A percentile compares a stretch with the other conserved stretches of the same genome.
These are phyloP conservation scores for Penicillium nordicum DNA, from an alignment of 2,329 filamentous ascomycete genomes.

Conservation along the genomic window DNA sequence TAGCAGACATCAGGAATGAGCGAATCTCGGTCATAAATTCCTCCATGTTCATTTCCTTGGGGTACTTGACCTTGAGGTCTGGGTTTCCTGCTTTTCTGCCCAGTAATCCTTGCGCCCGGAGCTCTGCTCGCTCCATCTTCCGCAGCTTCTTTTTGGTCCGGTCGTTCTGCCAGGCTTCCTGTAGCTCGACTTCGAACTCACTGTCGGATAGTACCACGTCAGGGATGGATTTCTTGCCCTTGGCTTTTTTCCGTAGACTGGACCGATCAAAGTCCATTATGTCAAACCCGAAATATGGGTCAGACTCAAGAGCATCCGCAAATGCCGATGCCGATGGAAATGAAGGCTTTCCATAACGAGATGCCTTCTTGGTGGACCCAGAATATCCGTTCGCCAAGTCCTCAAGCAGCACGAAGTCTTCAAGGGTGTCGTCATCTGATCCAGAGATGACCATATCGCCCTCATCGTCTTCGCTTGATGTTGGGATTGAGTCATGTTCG, in stretches of 20 bases:
- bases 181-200: slow-evolving; percentile 61
- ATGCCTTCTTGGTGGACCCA: slow-evolving; percentile 52
- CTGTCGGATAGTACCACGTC: slow-evolving; percentile 61
- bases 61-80: slow-evolving; percentile 68
- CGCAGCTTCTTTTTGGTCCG: slow-evolving; percentile 66
- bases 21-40: slow-evolving; percentile 71
- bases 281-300: slow-evolving; percentile 69
- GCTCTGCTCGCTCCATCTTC: slow-evolving; percentile 66
- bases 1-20: slow-evolving; percentile 62
- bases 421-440: slow-evolving; percentile 26
- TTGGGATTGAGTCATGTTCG: slow-evolving; percentile 3
- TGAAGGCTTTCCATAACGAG: slow-evolving; percentile 14
- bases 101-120: slow-evolving; percentile 64
- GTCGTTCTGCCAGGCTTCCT: slow-evolving; percentile 63
- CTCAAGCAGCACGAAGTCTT: slow-evolving; percentile 48
- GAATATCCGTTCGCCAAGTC: slow-evolving; percentile 23
- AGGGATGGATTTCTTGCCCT: slow-evolving; percentile 56
- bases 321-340: slow-evolving; percentile 57
- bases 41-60: slow-evolving; percentile 65
- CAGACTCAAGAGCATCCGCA: slow-evolving; percentile 57
- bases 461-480: slow-evolving; percentile 16
- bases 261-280: slow-evolving; percentile 78
- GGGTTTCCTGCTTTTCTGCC: slow-evolving; percentile 54
- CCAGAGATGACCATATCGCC: slow-evolving; percentile 8
- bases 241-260: slow-evolving; percentile 63